A percentile compares a stretch with the other conserved stretches of the same genome.
phyloP scores from a whole-genome alignment of 768 basidiomycete genomes.

The Mycena rebaudengoi region DNA sequence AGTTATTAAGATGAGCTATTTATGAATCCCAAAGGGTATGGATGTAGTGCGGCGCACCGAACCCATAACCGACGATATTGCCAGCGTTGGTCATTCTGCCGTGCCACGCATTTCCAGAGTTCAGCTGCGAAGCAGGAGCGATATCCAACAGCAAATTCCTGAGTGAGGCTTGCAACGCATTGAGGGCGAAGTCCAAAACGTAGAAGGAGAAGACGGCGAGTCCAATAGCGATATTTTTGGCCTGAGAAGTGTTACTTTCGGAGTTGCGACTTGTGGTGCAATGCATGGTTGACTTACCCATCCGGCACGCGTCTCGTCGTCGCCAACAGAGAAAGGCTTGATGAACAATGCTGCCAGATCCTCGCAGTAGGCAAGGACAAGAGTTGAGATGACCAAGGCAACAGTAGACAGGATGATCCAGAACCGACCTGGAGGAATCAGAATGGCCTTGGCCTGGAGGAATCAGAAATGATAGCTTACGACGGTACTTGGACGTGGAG shows the following conservation, averaged over 20 bases:
- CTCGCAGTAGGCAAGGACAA: conserved; percentile 86
- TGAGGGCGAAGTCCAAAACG: conserved; percentile 95
- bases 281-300: conserved; percentile 55
- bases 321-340: conserved; percentile 76
- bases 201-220: conserved; percentile 94
- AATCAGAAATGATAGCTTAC: too few species aligned
- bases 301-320: conserved; percentile 72
- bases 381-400: conserved; percentile 79
- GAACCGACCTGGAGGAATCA: too few species aligned
- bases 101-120: conserved; percentile 97
- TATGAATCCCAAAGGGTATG: too few species aligned
- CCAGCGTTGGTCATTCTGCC: conserved; percentile 97
- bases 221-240: conserved; percentile 75
- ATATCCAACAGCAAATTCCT: conserved; percentile 94
- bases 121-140: conserved; percentile 88
- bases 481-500: conserved; percentile 87
- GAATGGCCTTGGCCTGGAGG: too few species aligned
- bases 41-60: conserved; percentile 60
- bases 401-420: conserved; percentile 93
- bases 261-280: not conserved
- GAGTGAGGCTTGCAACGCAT: conserved; percentile 92
- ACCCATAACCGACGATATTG: conserved; percentile 93
- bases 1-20: conserved; percentile 15
- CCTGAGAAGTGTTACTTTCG: conserved; percentile 46
- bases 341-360: conserved; percentile 78